Percentiles rank a stretch among this genome's conserved stretches.
phyloP scores from a whole-genome alignment of 2,329 filamentous ascomycete genomes.

The Chaetomium strumarium region DNA sequence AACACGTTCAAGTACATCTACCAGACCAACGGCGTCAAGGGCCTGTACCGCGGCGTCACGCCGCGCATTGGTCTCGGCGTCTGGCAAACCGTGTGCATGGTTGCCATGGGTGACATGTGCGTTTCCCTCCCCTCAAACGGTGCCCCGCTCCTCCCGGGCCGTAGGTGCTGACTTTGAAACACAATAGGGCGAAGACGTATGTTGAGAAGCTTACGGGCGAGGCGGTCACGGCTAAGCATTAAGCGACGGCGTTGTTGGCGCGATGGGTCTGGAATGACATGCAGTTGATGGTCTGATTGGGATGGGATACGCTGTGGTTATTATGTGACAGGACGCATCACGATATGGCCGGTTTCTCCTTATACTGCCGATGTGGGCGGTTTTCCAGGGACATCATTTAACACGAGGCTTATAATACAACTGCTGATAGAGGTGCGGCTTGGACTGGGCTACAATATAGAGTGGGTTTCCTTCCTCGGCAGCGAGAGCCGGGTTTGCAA shows the following conservation, averaged over 20 bases:
- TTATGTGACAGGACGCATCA: background rate
- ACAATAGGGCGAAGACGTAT: slow-evolving; percentile 57
- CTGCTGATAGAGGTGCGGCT: no score
- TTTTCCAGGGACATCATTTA: background rate
- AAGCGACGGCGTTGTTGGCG: slow-evolving; percentile 28
- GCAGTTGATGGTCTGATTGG: background rate
- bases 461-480: no score
- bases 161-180: slow-evolving; percentile 14
- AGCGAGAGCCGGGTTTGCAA: no score
- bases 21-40: slow-evolving; percentile 76
- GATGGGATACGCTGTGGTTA: background rate
- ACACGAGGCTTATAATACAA: no score
- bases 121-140: slow-evolving; percentile 35
- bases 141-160: slow-evolving; percentile 5
- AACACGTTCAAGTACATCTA: slow-evolving; percentile 88
- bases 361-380: background rate
- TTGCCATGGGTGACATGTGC: slow-evolving; percentile 95
- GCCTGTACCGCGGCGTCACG: slow-evolving; percentile 90
- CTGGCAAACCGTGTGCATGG: slow-evolving; percentile 99
- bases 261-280: background rate
- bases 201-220: slow-evolving; percentile 63
- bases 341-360: background rate
- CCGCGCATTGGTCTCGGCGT: slow-evolving; percentile 91
- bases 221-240: slow-evolving; percentile 61
- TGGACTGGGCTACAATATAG: no score